Base-by-base conservation (phyloP, 2,329 filamentous ascomycete genomes). In the Penicillium sp. region DNA sequence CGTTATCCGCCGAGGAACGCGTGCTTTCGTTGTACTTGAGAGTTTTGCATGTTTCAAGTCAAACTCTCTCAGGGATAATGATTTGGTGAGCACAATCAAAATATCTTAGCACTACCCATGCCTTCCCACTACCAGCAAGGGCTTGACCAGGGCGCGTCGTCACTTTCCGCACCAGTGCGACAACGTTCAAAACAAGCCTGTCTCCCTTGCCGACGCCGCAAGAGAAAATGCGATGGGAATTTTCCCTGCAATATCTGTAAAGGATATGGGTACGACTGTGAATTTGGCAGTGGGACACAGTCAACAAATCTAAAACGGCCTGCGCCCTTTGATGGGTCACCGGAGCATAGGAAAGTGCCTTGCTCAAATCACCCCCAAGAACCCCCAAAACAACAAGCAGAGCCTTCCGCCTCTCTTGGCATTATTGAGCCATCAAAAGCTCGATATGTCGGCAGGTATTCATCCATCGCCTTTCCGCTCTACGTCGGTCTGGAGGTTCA, bases 381-480 rank as follows among this genome's bases (percentile, higher is more conserved):
- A 7, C 10, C 14, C 9, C 26, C 42, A 16, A 46, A 40, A 14
- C 40, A 39, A 38, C 42, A 14, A 10, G 24, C 41, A 3, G 23
- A 44, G 18, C 39, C 51, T 14, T 49, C 56, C 11, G 36, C 46
- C 6, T 32, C 49, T 24, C 51, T 54, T 34, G 63, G 62, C 1
- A 54, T 67, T 14, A 42, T 66, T 4, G 54, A 63, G 40, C 60
- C 63, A 1, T 60, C 51, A 11, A 67, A 65, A 46, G 55, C 56
- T 23, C 51, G 65, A 14, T 66, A 63, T 39, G 56, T 65, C 40
- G 62, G 60, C 4, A 56, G 55, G 8, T 57, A 65, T 28, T 65
- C 63, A 16, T 59, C 63, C 2, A 56, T 67, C 38, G 65, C 64
- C 6, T 67, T 68, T 32, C 62, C 67, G 1, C 56, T 59, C 23